phyloP scores from a whole-genome alignment of 805 yeast species.

The Helenozyma baotianmanensis region DNA sequence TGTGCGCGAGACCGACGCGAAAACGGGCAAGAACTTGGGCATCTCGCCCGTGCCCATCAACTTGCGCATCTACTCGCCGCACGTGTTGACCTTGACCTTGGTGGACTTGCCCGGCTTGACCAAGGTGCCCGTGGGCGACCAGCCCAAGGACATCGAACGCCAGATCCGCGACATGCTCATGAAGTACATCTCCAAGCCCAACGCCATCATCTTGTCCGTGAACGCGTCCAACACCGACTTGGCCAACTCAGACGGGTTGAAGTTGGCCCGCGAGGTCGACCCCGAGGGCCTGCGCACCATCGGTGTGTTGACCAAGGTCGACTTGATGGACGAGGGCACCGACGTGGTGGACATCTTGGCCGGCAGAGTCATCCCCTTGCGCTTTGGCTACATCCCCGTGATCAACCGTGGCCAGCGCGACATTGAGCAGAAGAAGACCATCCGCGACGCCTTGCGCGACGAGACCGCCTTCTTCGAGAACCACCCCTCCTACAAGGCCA shows the following conservation, averaged over 20 bases:
- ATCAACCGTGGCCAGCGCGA: conserved; percentile 92
- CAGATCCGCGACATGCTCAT: conserved; percentile 91
- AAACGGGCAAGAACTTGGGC: conserved; percentile 78
- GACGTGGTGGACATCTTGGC: conserved; percentile 94
- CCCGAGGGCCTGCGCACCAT: conserved; percentile 95
- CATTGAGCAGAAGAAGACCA: conserved; percentile 82
- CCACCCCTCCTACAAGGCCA: conserved; percentile 87
- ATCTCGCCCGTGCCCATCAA: conserved; percentile 91
- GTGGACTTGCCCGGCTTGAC: conserved; percentile 98
- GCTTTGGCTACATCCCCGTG: conserved; percentile 96
- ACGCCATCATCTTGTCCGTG: conserved; percentile 90
- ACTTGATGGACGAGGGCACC: conserved; percentile 96
- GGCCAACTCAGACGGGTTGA: conserved; percentile 95
- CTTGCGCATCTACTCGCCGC: conserved; percentile 88
- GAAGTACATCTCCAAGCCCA: conserved; percentile 92
- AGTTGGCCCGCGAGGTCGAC: conserved; percentile 95
- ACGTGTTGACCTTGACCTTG: conserved; percentile 86
- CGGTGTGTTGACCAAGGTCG: conserved; percentile 95
- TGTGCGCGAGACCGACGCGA: conserved; percentile 83
- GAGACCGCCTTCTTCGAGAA: conserved; percentile 79
- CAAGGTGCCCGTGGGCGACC: conserved; percentile 98
- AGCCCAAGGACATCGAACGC: conserved; percentile 93
- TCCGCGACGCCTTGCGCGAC: conserved; percentile 78
- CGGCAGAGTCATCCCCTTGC: conserved; percentile 89
- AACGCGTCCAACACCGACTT: conserved; percentile 85